A percentile compares a stretch with the other conserved stretches of the same genome.
phyloP scores from a whole-genome alignment of 495 filamentous ascomycete genomes.

The Eremomyces bilateralis region DNA sequence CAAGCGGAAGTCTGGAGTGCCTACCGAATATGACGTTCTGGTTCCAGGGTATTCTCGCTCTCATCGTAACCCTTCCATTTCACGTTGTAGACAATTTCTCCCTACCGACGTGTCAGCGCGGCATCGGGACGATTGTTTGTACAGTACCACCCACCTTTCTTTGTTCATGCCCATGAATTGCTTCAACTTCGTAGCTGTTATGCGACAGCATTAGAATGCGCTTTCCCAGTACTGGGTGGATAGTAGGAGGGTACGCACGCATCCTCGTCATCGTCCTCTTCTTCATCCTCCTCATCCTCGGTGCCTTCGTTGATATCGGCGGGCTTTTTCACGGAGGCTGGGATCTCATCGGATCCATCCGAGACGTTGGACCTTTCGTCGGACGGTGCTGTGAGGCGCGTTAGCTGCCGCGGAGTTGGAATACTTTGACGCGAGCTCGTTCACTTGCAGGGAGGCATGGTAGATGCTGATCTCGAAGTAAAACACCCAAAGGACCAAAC shows the following conservation, averaged over 20 bases:
- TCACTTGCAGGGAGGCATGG: neutral
- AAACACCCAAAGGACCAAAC: neutral
- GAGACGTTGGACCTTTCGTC: constrained; percentile 11
- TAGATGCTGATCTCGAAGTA: neutral
- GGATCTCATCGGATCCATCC: constrained; percentile 16
- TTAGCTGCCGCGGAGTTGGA: neutral
- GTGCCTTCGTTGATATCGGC: constrained; percentile 17
- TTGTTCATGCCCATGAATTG: constrained; percentile 19
- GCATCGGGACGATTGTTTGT: constrained; percentile 2
- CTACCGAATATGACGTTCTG: constrained; percentile 27
- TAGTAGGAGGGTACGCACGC: constrained; percentile 5
- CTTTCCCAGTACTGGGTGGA: neutral
- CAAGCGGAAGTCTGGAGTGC: neutral
- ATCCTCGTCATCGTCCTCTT: constrained; percentile 23
- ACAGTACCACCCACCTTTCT: constrained; percentile 1
- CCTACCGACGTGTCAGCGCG: constrained; percentile 15
- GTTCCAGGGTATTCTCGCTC: constrained; percentile 36
- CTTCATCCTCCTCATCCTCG: constrained; percentile 22
- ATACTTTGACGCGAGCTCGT: too few relatives aligned
- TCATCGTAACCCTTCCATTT: constrained; percentile 44
- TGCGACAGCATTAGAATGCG: constrained; percentile 15
- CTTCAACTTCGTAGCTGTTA: constrained; percentile 37
- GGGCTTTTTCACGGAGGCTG: constrained; percentile 14
- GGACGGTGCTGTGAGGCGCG: constrained; percentile 14
- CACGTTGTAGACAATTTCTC: constrained; percentile 26